These are phyloP conservation scores for Botrytis cinerea DNA, from an alignment of 2,329 filamentous ascomycete genomes.

Conservation along the genomic window DNA sequence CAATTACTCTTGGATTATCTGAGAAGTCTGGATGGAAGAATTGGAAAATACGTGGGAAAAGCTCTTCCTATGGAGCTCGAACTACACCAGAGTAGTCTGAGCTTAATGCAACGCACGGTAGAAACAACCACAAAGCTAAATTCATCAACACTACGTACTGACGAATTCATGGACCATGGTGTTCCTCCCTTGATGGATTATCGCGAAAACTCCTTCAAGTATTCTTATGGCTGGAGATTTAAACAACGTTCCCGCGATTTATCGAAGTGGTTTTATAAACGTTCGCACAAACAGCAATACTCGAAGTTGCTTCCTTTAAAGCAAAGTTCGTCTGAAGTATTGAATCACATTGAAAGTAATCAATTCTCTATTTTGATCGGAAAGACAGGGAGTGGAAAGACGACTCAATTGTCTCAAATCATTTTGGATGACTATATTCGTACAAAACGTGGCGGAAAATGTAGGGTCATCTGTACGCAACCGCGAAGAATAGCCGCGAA, in stretches of 20 bases:
- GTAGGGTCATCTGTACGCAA: conserved; percentile 92
- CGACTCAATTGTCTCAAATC: conserved; percentile 94
- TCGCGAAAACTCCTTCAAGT: background rate
- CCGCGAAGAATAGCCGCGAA: conserved; percentile 91
- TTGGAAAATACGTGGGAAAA: conserved; percentile 13
- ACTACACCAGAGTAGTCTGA: conserved; percentile 13
- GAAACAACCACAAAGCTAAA: background rate
- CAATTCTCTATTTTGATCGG: conserved; percentile 94
- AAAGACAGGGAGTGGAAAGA: conserved; percentile 93
- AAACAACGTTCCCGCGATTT: background rate
- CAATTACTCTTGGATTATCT: conserved; percentile 3
- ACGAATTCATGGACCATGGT: background rate
- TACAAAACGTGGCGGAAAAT: conserved; percentile 68
- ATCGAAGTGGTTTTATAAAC: background rate
- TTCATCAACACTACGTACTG: background rate
- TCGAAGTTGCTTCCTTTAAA: conserved; percentile 68
- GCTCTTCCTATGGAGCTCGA: conserved; percentile 7
- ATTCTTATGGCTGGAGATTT: background rate
- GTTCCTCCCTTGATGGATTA: background rate
- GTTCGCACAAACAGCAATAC: background rate
- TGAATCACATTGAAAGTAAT: conserved; percentile 75
- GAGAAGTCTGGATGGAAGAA: background rate
- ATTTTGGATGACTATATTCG: conserved; percentile 84
- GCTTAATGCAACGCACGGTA: conserved; percentile 14
- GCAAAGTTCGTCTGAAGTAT: conserved; percentile 79